These are phyloP conservation scores for Pseudogymnoascus pannorum DNA, from an alignment of 2,329 filamentous ascomycete genomes.

Conservation along the genomic window DNA sequence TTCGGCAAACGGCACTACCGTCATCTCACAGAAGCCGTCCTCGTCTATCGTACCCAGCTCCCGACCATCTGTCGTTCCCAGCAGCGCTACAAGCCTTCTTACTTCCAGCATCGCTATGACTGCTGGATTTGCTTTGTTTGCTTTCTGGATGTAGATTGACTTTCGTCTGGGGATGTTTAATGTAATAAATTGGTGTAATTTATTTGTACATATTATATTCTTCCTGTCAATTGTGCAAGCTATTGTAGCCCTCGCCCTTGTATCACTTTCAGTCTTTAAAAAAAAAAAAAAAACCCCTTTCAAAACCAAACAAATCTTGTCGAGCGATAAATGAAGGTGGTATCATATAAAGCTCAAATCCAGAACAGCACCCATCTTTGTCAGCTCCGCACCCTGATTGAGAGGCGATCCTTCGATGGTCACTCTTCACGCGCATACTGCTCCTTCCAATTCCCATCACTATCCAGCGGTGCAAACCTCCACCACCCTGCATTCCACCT, in stretches of 20 bases:
- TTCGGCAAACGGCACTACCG: not conserved
- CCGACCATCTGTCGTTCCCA: not conserved
- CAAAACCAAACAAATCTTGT: not conserved
- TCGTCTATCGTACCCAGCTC: not conserved
- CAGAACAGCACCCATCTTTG: not conserved
- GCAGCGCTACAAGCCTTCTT: not conserved
- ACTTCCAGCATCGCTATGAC: slow-evolving; percentile 2
- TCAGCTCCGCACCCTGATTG: too few species aligned
- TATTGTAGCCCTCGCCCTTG: not conserved
- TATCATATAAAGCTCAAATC: not conserved
- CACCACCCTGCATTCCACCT: slow-evolving; percentile 15
- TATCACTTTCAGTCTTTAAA: not conserved
- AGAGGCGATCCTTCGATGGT: not conserved
- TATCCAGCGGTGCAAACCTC: slow-evolving; percentile 17
- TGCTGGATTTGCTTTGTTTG: not conserved
- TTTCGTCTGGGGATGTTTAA: not conserved
- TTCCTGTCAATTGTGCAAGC: not conserved
- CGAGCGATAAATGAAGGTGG: not conserved
- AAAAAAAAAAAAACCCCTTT: not conserved
- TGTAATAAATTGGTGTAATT: not conserved
- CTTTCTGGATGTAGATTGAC: not conserved
- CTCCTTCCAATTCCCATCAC: slow-evolving; percentile 13
- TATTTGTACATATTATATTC: not conserved
- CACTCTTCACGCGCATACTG: not conserved
- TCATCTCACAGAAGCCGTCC: not conserved